Evolutionary conservation across 2,329 filamentous ascomycete species (phyloP), one percentile per base, ranked within the genome.

Genomic region (Lasiodiplodia sp.): DNA sequence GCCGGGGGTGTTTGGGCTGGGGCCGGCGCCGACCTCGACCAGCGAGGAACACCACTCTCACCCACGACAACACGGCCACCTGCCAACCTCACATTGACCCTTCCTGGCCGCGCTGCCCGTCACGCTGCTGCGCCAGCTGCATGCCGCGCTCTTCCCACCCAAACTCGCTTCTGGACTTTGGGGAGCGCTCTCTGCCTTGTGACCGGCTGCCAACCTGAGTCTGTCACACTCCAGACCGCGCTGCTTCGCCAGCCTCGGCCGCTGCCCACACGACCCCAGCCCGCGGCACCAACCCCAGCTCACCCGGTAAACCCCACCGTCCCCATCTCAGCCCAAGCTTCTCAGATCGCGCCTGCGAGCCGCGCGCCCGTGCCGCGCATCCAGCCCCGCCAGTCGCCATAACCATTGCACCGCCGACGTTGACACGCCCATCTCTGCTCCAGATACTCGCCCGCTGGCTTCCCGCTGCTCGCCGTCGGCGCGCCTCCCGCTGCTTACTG

Each of bases 161-260:
- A 38, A 38, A 34, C 55, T 58, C 47, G 47, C 49, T 55, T 64
- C 56, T 47, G 47, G 44, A 52, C 58, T 34, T 56, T 68, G 57
- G 66, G 57, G 51, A 68, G 57, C 51, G 66, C 66, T 64, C 49
- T 64, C 66, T 64, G 66, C 57, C 66, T 68, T 68, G 66, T 64
- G 58, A 68, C 66, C 66, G 57, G 37, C 66, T 64, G 34, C 66
- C 66, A 16, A 68, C 57, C 57, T 63, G 66, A 63, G 49, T 56
- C 58, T 37, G 66, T 56, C 66, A 64, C 66, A 63, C 57, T 31
- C 44, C 56, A 52, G 56, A 62, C 34, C 21, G 66, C 56, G 37
- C 57, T 64, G 51, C 49, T 62, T 60, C 55, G 23, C n/a, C 25
- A 40, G 56, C 66, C 44, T 55, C 55, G 44, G 44, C 14, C 28